Evolutionary conservation across 139 green algal genomes (phyloP).

Genomic region (Ulvella scutata): DNA sequence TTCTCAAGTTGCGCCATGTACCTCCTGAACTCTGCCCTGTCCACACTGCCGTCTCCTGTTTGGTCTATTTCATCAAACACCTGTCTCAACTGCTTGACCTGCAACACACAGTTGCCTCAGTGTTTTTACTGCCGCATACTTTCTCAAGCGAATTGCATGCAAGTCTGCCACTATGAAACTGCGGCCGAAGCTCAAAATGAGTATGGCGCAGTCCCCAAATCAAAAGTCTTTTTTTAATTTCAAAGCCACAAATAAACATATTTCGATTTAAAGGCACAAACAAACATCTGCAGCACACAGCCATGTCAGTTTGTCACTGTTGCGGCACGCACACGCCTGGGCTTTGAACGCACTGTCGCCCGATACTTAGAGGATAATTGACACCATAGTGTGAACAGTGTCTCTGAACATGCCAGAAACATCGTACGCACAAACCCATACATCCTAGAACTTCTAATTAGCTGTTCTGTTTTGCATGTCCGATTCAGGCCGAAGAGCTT

Average conservation of each 20-base stretch:
- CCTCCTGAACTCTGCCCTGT: not conserved
- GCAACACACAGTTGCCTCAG: not conserved
- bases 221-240: not conserved
- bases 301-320: no score
- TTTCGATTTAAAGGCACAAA: not conserved
- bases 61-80: conserved; percentile 2
- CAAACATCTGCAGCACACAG: not conserved
- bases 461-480: no score
- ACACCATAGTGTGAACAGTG: no score
- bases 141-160: not conserved
- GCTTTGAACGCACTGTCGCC: no score
- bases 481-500: no score
- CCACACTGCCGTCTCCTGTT: not conserved
- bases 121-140: not conserved
- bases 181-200: not conserved
- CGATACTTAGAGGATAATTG: no score
- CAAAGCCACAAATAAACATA: not conserved
- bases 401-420: no score
- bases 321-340: no score
- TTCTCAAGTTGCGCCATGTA: not conserved
- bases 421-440: no score
- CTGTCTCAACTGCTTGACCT: not conserved
- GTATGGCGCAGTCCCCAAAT: not conserved
- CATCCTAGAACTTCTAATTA: no score
- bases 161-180: not conserved